Evolutionary conservation across 352 stramenopile species (phyloP).

Genomic region (Pythium utonaiense): DNA sequence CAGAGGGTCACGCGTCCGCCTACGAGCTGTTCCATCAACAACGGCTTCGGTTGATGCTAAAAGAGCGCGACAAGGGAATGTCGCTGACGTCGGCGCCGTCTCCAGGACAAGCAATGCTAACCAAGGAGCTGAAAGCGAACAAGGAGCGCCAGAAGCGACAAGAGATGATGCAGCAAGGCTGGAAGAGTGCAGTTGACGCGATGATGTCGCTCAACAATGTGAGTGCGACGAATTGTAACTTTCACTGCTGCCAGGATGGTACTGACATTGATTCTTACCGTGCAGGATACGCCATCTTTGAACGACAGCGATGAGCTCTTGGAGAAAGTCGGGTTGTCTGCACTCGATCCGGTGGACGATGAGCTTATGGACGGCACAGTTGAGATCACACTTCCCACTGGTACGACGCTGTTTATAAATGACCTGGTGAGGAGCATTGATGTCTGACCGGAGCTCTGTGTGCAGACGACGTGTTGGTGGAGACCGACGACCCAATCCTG

Average conservation of each 20-base stretch:
- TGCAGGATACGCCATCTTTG: conserved; percentile 19
- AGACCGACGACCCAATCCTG: conserved; percentile 16
- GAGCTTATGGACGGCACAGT: conserved; percentile 22
- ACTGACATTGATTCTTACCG: neutral
- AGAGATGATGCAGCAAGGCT: conserved; percentile 87
- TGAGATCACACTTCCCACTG: conserved; percentile 17
- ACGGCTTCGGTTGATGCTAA: conserved; percentile 75
- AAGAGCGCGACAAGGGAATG: conserved; percentile 80
- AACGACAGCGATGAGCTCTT: conserved; percentile 23
- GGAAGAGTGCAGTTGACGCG: conserved; percentile 81
- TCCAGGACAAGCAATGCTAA: conserved; percentile 80
- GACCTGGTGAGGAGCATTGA: neutral
- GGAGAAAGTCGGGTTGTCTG: conserved; percentile 24
- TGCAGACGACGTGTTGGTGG: conserved; percentile 16
- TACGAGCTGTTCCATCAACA: conserved; percentile 89
- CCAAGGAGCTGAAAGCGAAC: conserved; percentile 86
- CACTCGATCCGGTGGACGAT: conserved; percentile 24
- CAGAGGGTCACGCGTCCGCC: conserved; percentile 72
- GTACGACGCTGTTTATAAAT: no score
- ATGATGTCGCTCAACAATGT: conserved; percentile 77
- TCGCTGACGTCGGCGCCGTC: conserved; percentile 74
- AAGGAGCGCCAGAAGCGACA: conserved; percentile 85
- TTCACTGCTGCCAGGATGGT: neutral
- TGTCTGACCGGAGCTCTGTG: neutral
- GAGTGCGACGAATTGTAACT: conserved; percentile 9